A percentile compares a stretch with the other conserved stretches of the same genome.
phyloP scores from a whole-genome alignment of 371 early-diverging fungal species.

The Saksenaea vasiformis region DNA sequence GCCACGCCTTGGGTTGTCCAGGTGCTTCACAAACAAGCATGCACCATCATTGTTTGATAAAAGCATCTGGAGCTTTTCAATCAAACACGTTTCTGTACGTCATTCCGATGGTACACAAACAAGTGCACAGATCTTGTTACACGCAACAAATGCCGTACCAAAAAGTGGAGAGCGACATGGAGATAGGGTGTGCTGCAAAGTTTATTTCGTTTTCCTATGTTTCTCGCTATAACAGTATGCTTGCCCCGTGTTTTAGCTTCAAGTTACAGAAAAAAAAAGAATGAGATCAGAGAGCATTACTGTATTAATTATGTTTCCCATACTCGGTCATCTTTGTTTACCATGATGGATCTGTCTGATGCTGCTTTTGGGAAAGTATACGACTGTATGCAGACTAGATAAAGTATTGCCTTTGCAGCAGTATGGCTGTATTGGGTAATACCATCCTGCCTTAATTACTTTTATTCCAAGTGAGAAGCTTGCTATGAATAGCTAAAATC shows the following conservation, averaged over 20 bases:
- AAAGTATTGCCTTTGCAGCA: too few species aligned
- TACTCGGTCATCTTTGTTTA: too few species aligned
- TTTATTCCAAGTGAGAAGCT: too few species aligned
- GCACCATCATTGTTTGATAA: neutral
- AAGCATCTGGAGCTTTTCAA: neutral
- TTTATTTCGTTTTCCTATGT: neutral
- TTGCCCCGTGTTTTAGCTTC: conserved; percentile 2
- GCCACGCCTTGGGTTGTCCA: neutral
- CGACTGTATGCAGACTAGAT: too few species aligned
- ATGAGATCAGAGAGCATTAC: neutral
- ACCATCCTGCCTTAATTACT: too few species aligned
- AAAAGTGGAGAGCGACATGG: neutral
- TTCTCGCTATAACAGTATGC: neutral
- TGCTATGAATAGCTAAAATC: neutral
- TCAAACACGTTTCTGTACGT: neutral
- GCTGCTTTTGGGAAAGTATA: too few species aligned
- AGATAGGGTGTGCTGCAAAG: neutral
- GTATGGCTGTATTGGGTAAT: too few species aligned
- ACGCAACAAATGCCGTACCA: neutral
- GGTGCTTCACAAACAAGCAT: too few species aligned
- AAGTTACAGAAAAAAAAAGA: neutral
- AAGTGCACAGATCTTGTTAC: conserved; percentile 1
- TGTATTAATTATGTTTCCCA: too few species aligned
- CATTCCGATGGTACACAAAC: neutral
- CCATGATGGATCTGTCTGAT: too few species aligned